Evolutionary conservation across 345 rosid species (phyloP).

Genomic region (Gossypium sturtianum): DNA sequence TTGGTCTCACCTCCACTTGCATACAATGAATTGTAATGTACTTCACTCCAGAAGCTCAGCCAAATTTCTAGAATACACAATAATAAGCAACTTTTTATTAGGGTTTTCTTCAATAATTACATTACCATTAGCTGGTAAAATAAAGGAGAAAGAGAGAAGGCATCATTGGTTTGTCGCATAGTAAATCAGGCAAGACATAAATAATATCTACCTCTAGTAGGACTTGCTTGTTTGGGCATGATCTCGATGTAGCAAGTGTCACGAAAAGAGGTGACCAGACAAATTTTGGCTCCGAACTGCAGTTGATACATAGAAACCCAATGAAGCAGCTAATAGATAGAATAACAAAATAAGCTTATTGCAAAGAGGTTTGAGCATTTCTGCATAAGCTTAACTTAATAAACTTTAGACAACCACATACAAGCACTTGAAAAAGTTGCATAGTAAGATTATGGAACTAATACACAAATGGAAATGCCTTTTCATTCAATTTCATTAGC

Average conservation of each 20-base stretch:
- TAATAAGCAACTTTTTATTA: neutral
- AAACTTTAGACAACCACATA: neutral
- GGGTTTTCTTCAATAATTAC: neutral
- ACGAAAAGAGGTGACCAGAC: conserved; percentile 84
- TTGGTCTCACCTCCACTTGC: conserved; percentile 61
- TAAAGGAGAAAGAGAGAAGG: too few relatives aligned
- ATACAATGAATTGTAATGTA: conserved; percentile 86
- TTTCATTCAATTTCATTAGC: neutral
- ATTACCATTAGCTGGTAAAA: neutral
- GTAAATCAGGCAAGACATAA: conserved; percentile 11
- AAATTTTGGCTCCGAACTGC: conserved; percentile 79
- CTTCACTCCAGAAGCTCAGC: conserved; percentile 99
- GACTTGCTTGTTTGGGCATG: conserved; percentile 59
- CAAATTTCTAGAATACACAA: conserved; percentile 48
- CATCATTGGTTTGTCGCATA: neutral
- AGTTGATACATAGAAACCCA: conserved; percentile 19
- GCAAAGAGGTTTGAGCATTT: neutral
- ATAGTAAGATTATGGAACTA: neutral
- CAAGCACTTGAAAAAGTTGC: neutral
- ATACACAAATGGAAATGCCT: neutral
- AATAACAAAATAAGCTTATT: neutral
- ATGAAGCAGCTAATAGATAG: neutral
- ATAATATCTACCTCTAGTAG: conserved; percentile 52
- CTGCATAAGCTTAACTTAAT: neutral
- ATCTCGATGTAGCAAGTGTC: conserved; percentile 82